Percentiles rank a stretch among this genome's conserved stretches.
phyloP scores from a whole-genome alignment of 2,329 filamentous ascomycete species.

The Colletotrichum lini region DNA sequence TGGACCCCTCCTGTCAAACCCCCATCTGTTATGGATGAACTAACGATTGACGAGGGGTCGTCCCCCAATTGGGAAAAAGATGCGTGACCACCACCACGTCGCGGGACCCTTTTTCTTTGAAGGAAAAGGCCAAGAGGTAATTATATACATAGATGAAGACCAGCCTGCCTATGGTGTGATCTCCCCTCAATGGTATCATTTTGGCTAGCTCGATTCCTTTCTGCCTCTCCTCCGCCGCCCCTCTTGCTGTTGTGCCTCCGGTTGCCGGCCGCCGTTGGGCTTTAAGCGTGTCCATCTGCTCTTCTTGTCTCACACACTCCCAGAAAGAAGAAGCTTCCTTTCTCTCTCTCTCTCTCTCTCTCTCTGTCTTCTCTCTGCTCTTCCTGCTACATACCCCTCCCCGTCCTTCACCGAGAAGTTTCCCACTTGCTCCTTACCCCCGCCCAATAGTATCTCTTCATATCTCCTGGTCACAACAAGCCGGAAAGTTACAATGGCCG shows the following conservation, averaged over 20 bases:
- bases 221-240: conserved; percentile 13
- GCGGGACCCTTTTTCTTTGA: not conserved
- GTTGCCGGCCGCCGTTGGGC: conserved; percentile 28
- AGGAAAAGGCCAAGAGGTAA: conserved; percentile 5
- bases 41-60: conserved; percentile 4
- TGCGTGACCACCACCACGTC: not conserved
- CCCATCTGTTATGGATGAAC: not conserved
- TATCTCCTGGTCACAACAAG: conserved; percentile 46
- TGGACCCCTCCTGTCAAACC: not conserved
- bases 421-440: not conserved
- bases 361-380: not conserved
- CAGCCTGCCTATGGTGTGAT: conserved; percentile 20
- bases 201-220: conserved; percentile 18
- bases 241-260: conserved; percentile 32
- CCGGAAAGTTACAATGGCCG: conserved; percentile 53
- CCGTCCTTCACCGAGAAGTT: conserved; percentile 5
- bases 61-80: not conserved
- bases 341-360: not conserved
- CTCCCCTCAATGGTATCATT: conserved; percentile 43
- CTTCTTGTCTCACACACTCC: conserved; percentile 11
- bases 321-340: conserved; percentile 10
- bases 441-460: conserved; percentile 35
- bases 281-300: conserved; percentile 21
- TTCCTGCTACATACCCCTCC: not conserved
- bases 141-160: conserved; percentile 2